A percentile compares a stretch with the other conserved stretches of the same genome.
Conservation (phyloP, 805 yeast species). For the Jamesozyma spencerorum region DNA sequence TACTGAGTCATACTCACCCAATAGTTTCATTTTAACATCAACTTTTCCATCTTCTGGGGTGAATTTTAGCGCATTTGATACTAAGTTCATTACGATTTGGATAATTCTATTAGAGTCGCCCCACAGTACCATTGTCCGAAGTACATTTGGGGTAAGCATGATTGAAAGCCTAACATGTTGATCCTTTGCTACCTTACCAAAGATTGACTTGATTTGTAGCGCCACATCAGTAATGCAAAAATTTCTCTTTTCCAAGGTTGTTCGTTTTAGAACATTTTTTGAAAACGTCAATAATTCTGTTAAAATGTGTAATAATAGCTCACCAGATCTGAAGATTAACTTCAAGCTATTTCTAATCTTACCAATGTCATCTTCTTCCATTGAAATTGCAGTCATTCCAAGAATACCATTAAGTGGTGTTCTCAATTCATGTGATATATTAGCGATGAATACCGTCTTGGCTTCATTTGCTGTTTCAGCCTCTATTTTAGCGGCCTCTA, state of each 20-base stretch:
- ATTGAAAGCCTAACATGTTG: slow-evolving; percentile 63
- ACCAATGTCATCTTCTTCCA: slow-evolving; percentile 68
- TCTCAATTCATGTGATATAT: slow-evolving; percentile 86
- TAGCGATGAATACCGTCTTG: slow-evolving; percentile 86
- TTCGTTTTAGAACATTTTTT: slow-evolving; percentile 74
- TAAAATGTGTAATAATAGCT: slow-evolving; percentile 73
- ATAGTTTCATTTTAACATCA: slow-evolving; percentile 47
- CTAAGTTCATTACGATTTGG: slow-evolving; percentile 87
- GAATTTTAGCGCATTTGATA: slow-evolving; percentile 83
- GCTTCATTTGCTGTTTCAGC: slow-evolving; percentile 97
- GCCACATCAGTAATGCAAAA: slow-evolving; percentile 76
- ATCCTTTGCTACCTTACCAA: slow-evolving; percentile 68
- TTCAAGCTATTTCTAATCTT: slow-evolving; percentile 68
- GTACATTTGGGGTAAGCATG: slow-evolving; percentile 49
- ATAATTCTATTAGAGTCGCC: slow-evolving; percentile 89
- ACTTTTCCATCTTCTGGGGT: slow-evolving; percentile 86
- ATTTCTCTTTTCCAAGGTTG: slow-evolving; percentile 73
- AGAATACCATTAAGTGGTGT: slow-evolving; percentile 94
- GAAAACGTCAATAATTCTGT: slow-evolving; percentile 88
- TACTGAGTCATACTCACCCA: slow-evolving; percentile 62
- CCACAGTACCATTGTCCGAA: slow-evolving; percentile 55
- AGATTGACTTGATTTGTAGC: slow-evolving; percentile 75
- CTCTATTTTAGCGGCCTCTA: slow-evolving; percentile 77
- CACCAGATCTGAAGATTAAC: slow-evolving; percentile 85
- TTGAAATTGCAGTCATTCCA: slow-evolving; percentile 90